Evolutionary conservation across 768 basidiomycete genomes (phyloP), one percentile per base, ranked within the genome.

Genomic region (Lactarius psammicola): DNA sequence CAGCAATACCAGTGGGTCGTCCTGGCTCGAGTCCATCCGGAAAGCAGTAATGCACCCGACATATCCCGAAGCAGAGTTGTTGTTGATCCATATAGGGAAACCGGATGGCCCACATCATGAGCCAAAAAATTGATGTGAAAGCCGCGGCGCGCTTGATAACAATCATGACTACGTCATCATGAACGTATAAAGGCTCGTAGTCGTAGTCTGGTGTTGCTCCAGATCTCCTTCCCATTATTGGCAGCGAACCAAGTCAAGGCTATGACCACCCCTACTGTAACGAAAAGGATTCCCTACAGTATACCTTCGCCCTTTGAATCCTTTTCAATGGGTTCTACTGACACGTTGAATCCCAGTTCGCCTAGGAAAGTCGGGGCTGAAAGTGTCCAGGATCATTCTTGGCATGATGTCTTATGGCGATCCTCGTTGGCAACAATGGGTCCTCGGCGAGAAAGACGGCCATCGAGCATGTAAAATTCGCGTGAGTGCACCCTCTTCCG

Each of bases 361-460:
- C 36, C 71, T 75, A 13, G 79, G 79, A 28, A 84, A 81, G 6
- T 85, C 84, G 0, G 87, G 86, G 3, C 74, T 86, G 49, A 84
- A 88, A 72, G 81, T 89, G 0, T 88, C 87, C 30, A 84, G 80
- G 74, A 79, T 88, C 57, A 87, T 89, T 49, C 77, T 89, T 0
- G 88, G 87, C 1, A 81, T 80, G 44, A 85, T 87, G 86, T 77
- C 78, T n/a, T 87, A 86, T 69, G 86, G 82, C 30, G 72, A 72
- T 11, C 18, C 69, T 3, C 59, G 63, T 42, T 75, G 75, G 70
- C 64, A 73, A 49, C 63, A 67, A 18, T 80, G 78, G 78, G 72
- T 78, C 20, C 63, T 74, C 1, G 71, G 65, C 9, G 74, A 79
- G 56, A 72, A 74, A 8, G 70, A 71, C n/a, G 30, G 66, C 66